phyloP scores from a whole-genome alignment of 768 basidiomycete species.

The Macrolepiota albuminosa region DNA sequence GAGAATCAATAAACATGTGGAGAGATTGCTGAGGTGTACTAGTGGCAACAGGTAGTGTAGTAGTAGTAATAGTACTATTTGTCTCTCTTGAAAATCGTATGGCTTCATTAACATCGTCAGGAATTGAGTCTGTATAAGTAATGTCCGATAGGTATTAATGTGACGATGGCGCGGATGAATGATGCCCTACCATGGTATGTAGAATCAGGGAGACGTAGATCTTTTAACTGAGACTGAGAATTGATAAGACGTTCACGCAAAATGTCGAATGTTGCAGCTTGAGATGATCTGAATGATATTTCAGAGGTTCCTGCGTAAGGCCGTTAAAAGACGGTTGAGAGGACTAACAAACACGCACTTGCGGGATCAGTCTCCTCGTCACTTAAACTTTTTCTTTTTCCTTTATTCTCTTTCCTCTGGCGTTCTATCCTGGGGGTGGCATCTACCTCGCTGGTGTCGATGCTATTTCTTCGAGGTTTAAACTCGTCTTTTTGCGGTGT shows the following conservation, averaged over 20 bases:
- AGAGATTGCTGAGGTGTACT: conserved; percentile 55
- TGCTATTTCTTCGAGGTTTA: conserved; percentile 49
- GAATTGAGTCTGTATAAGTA: not conserved
- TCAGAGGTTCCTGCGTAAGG: conserved; percentile 19
- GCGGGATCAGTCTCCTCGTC: conserved; percentile 58
- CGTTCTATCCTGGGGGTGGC: conserved; percentile 41
- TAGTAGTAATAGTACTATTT: conserved; percentile 32
- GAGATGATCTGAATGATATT: conserved; percentile 36
- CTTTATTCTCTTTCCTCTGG: conserved; percentile 39
- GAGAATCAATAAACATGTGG: conserved; percentile 46
- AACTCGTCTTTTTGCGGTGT: conserved; percentile 51
- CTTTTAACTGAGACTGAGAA: conserved; percentile 31
- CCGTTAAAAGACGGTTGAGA: conserved; percentile 8
- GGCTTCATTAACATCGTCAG: conserved; percentile 30
- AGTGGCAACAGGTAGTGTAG: conserved; percentile 43
- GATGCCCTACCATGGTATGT: conserved; percentile 30
- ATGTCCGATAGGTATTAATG: not conserved
- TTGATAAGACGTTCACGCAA: conserved; percentile 41
- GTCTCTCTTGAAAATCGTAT: conserved; percentile 33
- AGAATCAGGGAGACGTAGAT: conserved; percentile 27
- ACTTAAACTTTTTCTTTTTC: conserved; percentile 55
- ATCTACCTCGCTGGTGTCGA: conserved; percentile 58
- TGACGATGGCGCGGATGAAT: not conserved
- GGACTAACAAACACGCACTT: conserved; percentile 34
- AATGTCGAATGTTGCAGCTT: conserved; percentile 41